Conservation (phyloP, 106 monocot genomes). For the Acorus calamus region DNA sequence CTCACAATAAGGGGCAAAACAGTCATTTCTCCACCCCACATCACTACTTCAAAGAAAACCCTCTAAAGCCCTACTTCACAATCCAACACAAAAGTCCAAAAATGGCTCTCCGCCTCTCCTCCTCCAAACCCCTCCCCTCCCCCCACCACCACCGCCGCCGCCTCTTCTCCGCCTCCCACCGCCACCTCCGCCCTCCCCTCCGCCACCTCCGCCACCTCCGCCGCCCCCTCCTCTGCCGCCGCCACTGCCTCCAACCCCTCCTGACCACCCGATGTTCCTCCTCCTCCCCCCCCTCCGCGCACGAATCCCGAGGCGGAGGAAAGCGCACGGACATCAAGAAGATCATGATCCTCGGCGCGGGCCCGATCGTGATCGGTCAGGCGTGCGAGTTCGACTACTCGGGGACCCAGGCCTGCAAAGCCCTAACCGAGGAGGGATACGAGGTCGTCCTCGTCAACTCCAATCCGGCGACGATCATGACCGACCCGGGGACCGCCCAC, state of each 20-base stretch:
- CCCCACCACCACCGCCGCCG: slow-evolving; percentile 2
- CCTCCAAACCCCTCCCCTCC: neutral
- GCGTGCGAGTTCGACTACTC: slow-evolving; percentile 99
- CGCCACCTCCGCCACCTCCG: slow-evolving; percentile 11
- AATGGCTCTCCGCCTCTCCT: neutral
- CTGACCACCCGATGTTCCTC: neutral
- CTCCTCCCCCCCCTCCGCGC: neutral
- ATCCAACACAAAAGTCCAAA: too few relatives aligned
- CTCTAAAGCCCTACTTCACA: too few relatives aligned
- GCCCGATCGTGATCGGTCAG: slow-evolving; percentile 95
- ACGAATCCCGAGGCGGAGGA: slow-evolving; percentile 10
- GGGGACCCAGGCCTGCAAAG: slow-evolving; percentile 91
- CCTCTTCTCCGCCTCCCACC: neutral
- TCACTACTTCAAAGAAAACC: too few relatives aligned
- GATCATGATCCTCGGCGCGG: slow-evolving; percentile 91
- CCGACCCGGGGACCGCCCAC: slow-evolving; percentile 83
- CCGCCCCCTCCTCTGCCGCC: neutral
- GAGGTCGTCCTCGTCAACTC: slow-evolving; percentile 94
- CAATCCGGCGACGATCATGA: slow-evolving; percentile 99
- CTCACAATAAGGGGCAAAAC: too few relatives aligned
- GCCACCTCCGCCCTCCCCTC: neutral
- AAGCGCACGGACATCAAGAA: slow-evolving; percentile 92
- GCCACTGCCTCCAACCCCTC: slow-evolving; percentile 1
- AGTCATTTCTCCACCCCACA: too few relatives aligned
- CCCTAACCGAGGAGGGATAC: slow-evolving; percentile 88